Conservation (phyloP, 306 rosid species). For the Inga laurina region DNA sequence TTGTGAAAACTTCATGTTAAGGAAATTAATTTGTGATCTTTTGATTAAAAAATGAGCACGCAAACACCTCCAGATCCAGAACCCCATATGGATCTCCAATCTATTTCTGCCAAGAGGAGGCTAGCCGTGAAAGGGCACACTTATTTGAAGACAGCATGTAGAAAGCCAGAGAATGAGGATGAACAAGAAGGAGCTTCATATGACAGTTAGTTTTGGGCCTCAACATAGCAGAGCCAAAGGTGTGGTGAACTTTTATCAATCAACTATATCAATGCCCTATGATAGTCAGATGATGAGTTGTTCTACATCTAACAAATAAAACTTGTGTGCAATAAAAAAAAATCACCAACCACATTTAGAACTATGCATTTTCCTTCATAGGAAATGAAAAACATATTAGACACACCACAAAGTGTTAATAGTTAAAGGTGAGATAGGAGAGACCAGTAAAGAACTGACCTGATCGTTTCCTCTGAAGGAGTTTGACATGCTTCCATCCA, state of each 20-base stretch:
- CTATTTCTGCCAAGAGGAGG: background rate
- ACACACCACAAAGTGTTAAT: background rate
- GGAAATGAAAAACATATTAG: background rate
- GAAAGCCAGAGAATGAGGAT: background rate
- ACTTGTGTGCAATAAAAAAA: background rate
- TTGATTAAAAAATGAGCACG: background rate
- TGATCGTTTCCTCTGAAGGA: conserved; percentile 96
- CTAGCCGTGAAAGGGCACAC: background rate
- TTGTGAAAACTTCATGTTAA: background rate
- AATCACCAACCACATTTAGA: background rate
- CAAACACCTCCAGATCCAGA: background rate
- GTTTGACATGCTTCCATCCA: conserved; percentile 92
- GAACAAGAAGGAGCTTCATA: background rate
- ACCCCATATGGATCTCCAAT: background rate
- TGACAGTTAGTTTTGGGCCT: background rate
- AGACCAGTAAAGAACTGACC: conserved; percentile 57
- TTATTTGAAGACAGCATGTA: background rate
- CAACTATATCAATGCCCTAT: background rate
- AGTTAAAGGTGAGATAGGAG: background rate
- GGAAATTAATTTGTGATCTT: background rate
- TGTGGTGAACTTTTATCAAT: background rate
- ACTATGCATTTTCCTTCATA: background rate
- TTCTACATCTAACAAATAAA: background rate
- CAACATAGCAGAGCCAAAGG: background rate
- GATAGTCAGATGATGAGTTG: background rate